phyloP scores from a whole-genome alignment of 176 grass and related monocot species.

The Aegilops umbellulata region DNA sequence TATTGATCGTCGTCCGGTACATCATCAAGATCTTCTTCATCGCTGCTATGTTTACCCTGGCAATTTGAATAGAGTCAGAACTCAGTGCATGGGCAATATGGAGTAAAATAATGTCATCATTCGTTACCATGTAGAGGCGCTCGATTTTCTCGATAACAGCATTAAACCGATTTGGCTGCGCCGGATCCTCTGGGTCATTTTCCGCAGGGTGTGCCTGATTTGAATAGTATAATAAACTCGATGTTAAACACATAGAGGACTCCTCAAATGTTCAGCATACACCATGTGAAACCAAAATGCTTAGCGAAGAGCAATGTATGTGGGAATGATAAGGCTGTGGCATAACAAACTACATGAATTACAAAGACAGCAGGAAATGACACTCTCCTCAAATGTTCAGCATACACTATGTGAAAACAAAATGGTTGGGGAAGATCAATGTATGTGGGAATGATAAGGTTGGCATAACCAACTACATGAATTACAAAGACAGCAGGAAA shows the following conservation, averaged over 20 bases:
- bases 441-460: not conserved
- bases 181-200: slow-evolving; percentile 62
- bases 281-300: not conserved
- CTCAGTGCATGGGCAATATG: not conserved
- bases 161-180: slow-evolving; percentile 81
- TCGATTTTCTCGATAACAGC: slow-evolving; percentile 99
- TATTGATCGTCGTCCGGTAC: slow-evolving; percentile 97
- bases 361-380: not conserved
- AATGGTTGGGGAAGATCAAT: not conserved
- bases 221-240: slow-evolving; percentile 20
- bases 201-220: slow-evolving; percentile 57
- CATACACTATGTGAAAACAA: not conserved
- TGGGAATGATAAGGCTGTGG: not conserved
- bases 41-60: slow-evolving; percentile 95
- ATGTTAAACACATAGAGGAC: too few species aligned
- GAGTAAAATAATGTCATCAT: not conserved
- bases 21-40: slow-evolving; percentile 93
- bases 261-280: not conserved
- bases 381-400: not conserved
- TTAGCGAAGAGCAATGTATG: not conserved
- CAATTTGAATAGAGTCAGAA: slow-evolving; percentile 31
- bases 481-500: not conserved
- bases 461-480: not conserved
- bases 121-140: slow-evolving; percentile 91
- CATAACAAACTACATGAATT: not conserved